These are phyloP conservation scores for Myrica gale DNA, from an alignment of 306 rosid species.

Conservation along the genomic window DNA sequence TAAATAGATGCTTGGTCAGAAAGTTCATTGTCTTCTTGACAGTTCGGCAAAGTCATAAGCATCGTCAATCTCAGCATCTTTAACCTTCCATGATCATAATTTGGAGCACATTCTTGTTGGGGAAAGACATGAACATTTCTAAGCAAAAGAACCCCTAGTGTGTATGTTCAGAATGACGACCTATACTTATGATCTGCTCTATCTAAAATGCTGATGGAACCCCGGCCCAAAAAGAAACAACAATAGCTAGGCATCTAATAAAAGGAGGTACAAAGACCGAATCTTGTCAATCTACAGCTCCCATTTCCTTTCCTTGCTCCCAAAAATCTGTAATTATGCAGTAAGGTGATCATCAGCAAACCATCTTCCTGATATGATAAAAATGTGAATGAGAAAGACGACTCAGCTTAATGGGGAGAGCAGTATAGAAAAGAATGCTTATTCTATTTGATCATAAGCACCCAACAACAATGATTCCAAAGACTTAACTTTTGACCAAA, in stretches of 20 bases:
- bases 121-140: constrained; percentile 27
- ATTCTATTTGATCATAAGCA: constrained; percentile 51
- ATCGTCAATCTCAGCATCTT: constrained; percentile 50
- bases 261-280: constrained; percentile 34
- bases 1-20: constrained; percentile 52
- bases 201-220: constrained; percentile 17
- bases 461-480: constrained; percentile 63
- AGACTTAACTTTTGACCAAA: constrained; percentile 66
- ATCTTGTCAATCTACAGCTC: constrained; percentile 29
- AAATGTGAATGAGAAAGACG: constrained; percentile 40
- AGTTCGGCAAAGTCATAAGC: constrained; percentile 30
- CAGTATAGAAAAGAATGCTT: constrained; percentile 48
- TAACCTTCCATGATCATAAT: constrained; percentile 26
- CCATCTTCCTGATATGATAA: constrained; percentile 21
- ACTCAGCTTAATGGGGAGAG: constrained; percentile 53
- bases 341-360: constrained; percentile 25
- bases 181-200: constrained; percentile 27
- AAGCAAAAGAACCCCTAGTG: constrained; percentile 1
- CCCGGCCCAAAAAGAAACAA: constrained; percentile 13
- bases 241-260: constrained; percentile 28
- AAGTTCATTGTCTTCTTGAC: constrained; percentile 18
- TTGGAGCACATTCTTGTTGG: constrained; percentile 34
- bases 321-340: constrained; percentile 10
- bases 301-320: constrained; percentile 3
- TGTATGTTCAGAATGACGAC: constrained; percentile 25